These are phyloP conservation scores for Quercus tomentella DNA, from an alignment of 331 rosid genomes.

Conservation along the genomic window DNA sequence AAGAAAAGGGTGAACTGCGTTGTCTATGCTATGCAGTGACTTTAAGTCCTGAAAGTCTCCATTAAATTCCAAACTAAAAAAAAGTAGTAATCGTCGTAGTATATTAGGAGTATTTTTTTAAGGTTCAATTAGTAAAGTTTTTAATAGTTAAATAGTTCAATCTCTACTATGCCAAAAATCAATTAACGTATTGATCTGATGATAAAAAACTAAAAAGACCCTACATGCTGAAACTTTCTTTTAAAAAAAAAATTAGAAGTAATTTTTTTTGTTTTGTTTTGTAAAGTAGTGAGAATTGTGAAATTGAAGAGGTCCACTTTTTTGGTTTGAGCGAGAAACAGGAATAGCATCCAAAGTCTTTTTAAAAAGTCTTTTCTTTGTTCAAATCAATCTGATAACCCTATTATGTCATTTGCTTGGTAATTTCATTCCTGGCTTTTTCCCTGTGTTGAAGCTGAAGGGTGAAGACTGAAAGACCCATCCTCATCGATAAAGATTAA, in stretches of 20 bases:
- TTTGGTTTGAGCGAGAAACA: too few species aligned
- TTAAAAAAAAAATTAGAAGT: too few species aligned
- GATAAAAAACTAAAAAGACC: rapidly evolving
- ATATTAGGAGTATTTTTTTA: too few species aligned
- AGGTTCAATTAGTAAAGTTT: rapidly evolving
- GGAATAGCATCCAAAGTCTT: background rate
- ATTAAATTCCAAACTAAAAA: too few species aligned
- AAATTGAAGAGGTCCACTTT: background rate
- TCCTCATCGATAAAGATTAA: too few species aligned
- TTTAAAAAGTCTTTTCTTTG: background rate
- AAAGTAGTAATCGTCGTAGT: too few species aligned
- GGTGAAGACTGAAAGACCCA: background rate
- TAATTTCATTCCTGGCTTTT: background rate
- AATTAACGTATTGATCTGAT: rapidly evolving
- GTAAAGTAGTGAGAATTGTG: background rate
- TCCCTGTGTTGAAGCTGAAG: background rate
- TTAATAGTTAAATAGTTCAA: rapidly evolving
- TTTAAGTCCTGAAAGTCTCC: too few species aligned
- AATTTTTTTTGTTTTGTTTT: too few species aligned
- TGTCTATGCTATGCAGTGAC: too few species aligned
- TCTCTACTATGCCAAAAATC: rapidly evolving
- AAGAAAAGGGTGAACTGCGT: too few species aligned
- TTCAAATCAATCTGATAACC: background rate
- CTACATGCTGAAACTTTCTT: rapidly evolving
- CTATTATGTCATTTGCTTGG: too few species aligned